Conservation (phyloP, 768 basidiomycete species). For the Clitopilus hobsonii region DNA sequence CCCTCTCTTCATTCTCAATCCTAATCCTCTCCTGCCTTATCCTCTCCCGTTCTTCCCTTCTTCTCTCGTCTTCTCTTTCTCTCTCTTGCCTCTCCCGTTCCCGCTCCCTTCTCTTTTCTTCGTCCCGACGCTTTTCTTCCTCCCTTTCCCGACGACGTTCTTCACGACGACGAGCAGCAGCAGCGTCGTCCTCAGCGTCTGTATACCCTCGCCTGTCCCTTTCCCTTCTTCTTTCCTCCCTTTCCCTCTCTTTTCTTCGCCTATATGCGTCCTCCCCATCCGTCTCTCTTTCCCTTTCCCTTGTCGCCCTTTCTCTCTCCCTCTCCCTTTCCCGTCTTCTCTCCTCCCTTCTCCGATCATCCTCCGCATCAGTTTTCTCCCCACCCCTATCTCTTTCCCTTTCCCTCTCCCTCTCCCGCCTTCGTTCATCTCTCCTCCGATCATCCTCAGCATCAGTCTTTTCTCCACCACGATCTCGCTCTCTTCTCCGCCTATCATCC, state of each 20-base stretch:
- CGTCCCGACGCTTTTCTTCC: neutral
- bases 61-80: neutral
- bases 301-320: neutral
- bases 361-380: neutral
- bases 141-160: neutral
- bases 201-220: neutral
- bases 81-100: neutral
- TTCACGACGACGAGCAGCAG: neutral
- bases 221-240: neutral
- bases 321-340: neutral
- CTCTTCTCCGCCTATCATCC: neutral
- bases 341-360: neutral
- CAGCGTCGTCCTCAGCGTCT: neutral
- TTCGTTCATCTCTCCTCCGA: neutral
- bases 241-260: neutral
- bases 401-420: neutral
- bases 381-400: neutral
- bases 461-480: neutral
- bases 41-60: neutral
- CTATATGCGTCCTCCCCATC: neutral
- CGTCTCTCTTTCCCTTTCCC: neutral
- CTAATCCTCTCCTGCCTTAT: neutral
- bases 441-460: slow-evolving; percentile 1
- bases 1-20: neutral
- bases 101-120: neutral